Evolutionary conservation across 106 monocot genomes (phyloP).

Genomic region (Dendrobium officinale): DNA sequence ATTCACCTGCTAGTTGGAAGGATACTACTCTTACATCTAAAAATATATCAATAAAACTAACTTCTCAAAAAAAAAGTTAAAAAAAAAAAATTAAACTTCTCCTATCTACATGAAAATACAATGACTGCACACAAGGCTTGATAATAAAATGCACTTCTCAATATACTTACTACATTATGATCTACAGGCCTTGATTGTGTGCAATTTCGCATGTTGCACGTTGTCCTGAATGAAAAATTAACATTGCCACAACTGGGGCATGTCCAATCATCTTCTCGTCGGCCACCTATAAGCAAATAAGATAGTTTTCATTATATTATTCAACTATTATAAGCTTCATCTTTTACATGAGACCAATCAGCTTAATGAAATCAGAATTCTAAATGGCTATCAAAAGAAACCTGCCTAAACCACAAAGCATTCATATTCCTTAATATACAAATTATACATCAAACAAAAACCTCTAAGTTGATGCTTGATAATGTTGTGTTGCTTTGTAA

Average conservation of each 20-base stretch:
- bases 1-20: background rate
- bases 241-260: slow-evolving; percentile 92
- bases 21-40: background rate
- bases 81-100: background rate
- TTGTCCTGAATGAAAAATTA: slow-evolving; percentile 91
- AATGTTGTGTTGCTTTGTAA: background rate
- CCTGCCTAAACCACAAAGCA: background rate
- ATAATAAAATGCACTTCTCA: background rate
- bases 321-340: background rate
- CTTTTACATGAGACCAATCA: background rate
- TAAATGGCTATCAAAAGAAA: background rate
- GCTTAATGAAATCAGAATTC: background rate
- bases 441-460: background rate
- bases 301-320: background rate
- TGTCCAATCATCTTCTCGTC: slow-evolving; percentile 93
- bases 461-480: background rate
- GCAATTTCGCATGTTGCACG: slow-evolving; percentile 94
- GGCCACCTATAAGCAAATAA: slow-evolving; percentile 42
- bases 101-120: slow-evolving; percentile 1
- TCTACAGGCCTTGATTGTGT: slow-evolving; percentile 80
- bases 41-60: background rate
- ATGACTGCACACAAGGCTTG: background rate
- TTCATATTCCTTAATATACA: background rate
- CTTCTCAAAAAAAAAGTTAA: background rate
- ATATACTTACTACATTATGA: slow-evolving; percentile 49